Percentiles rank a stretch among this genome's conserved stretches.
Evolutionary conservation across 805 yeast species (phyloP).

Genomic region (Metschnikowia drakensbergensis): DNA sequence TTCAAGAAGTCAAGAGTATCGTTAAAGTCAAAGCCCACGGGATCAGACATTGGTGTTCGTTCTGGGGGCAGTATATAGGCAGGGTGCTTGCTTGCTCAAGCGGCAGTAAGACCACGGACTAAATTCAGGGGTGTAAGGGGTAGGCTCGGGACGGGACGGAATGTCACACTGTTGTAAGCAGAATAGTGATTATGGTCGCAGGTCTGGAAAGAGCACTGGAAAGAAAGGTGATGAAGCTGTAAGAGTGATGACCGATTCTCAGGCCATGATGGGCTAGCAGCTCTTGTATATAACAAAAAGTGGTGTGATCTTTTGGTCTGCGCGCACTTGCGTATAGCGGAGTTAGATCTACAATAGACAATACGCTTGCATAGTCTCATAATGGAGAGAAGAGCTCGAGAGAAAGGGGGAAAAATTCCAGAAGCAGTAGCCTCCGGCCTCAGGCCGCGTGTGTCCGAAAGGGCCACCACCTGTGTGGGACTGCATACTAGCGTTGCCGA

Average conservation of each 20-base stretch:
- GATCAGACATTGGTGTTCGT: not conserved
- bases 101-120: no score
- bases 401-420: not conserved
- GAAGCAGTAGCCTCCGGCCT: no score
- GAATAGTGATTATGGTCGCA: not conserved
- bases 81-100: no score
- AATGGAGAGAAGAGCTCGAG: not conserved
- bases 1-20: constrained; percentile 3
- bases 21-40: constrained; percentile 2
- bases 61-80: no score
- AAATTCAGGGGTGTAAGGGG: no score
- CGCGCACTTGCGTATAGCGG: not conserved
- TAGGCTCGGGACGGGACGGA: no score
- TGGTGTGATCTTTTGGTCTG: constrained; percentile 4
- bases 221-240: not conserved
- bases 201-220: not conserved
- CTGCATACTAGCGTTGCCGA: no score
- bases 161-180: no score
- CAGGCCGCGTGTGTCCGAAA: no score
- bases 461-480: no score
- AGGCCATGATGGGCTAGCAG: constrained; percentile 1
- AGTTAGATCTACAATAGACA: not conserved
- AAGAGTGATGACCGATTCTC: not conserved
- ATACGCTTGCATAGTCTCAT: not conserved
- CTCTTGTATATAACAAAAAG: constrained; percentile 3